Percentiles rank a stretch among this genome's conserved stretches.
Conservation (phyloP, 1,284 basidiomycete species). For the Trametes sp. region DNA sequence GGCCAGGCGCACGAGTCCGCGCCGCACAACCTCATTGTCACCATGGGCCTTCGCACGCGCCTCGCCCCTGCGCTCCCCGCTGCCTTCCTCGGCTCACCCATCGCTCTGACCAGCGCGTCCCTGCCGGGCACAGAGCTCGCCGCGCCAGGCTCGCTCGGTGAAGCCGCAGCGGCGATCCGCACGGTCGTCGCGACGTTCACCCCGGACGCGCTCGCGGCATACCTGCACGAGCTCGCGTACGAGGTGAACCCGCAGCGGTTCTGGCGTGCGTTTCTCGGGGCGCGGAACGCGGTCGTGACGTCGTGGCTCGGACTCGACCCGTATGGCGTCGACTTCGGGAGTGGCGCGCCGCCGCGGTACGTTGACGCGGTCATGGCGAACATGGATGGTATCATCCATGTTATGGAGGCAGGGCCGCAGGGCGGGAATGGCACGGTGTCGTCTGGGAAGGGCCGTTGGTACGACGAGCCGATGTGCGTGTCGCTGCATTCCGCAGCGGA, state of each 20-base stretch:
- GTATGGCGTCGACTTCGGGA: constrained; percentile 49
- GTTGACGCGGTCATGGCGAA: constrained; percentile 49
- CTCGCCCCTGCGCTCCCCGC: constrained; percentile 34
- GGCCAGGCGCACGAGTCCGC: constrained; percentile 30
- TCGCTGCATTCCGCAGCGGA: constrained; percentile 22
- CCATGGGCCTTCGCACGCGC: constrained; percentile 46
- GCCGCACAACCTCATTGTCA: constrained; percentile 40
- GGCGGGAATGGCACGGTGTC: neutral
- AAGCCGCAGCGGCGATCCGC: constrained; percentile 42
- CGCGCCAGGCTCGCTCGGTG: constrained; percentile 16
- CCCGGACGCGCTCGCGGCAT: constrained; percentile 37
- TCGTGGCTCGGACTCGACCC: constrained; percentile 49
- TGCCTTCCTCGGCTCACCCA: constrained; percentile 49
- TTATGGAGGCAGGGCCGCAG: constrained; percentile 44
- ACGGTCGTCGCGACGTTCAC: constrained; percentile 40
- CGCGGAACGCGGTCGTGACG: constrained; percentile 46
- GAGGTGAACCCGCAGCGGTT: constrained; percentile 41
- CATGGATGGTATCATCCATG: constrained; percentile 48
- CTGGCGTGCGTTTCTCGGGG: constrained; percentile 51
- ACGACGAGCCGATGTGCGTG: constrained; percentile 24
- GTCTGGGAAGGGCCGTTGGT: constrained; percentile 20
- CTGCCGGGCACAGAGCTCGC: constrained; percentile 23
- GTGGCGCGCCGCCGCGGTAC: constrained; percentile 37
- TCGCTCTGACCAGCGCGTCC: constrained; percentile 39
- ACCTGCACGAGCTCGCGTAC: constrained; percentile 46